Evolutionary conservation across 208 protist species (phyloP), one percentile per base, ranked within the genome.

Genomic region (Acanthamoeba lugdunensis): DNA sequence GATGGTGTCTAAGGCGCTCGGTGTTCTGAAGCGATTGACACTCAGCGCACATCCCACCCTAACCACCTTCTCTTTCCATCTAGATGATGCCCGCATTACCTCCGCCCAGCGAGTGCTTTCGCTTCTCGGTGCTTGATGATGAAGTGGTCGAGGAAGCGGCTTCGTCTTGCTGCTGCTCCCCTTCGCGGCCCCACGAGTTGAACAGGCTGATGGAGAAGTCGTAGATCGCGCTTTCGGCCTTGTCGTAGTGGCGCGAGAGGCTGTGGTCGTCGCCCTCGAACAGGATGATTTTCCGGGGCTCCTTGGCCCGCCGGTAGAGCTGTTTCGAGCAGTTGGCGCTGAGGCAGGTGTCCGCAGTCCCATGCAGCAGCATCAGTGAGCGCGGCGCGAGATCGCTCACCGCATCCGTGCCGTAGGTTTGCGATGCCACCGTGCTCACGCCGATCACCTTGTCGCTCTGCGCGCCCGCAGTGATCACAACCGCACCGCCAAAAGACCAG

Each of bases 401-500:
- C 25, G 4, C 7, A 25, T 91, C 85, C 11, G 85, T 91, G 28
- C 85, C 85, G 61, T 91, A 75, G 61, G 85, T 91, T 37, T 91
- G 85, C 4, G 85, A 91, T 6, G 85, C 85, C 5, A 91, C 85
- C 28, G 85, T 91, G 85, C 28, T 9, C 61, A 91, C 85, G 8
- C 85, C 85, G n/a, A 91, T 75, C 28, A 91, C 85, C 25, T 91
- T 91, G 37, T 91, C 85, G 45, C 25, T 75, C 85, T 58, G 30
- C 5, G 85, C 54, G 1, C 85, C 85, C 2, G 85, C 85, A 4
- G 85, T 45, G 37, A 91, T 91, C 0, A 91, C 85, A 23, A 91
- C 85, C 4, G 85, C 85, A 21, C 85, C 85, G 52, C 85, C 85
- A 54, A 91, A 91, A 23, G 85, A 91, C 85, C 85, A 91, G 16